These are phyloP conservation scores for Rhizopus microsporus DNA, from an alignment of 371 early-diverging fungal species.

Conservation along the genomic window DNA sequence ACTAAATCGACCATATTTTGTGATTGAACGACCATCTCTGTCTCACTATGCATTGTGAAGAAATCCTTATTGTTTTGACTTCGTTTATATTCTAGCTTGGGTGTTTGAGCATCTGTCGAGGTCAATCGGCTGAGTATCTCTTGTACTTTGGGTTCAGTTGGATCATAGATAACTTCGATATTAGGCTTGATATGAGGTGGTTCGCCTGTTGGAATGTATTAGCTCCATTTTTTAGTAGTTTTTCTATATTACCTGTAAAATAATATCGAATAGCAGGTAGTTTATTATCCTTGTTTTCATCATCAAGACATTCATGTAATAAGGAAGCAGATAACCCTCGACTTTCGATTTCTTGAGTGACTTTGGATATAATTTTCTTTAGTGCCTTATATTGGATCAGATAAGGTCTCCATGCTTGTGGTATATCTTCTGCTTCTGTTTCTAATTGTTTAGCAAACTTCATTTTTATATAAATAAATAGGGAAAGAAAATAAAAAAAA, in stretches of 20 bases:
- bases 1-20: conserved; percentile 1
- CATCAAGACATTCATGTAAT: conserved; percentile 47
- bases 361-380: conserved; percentile 64
- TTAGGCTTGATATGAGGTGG: conserved; percentile 45
- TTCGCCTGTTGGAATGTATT: conserved; percentile 27
- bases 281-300: conserved; percentile 27
- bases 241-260: conserved; percentile 47
- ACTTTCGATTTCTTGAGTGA: conserved; percentile 70
- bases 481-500: neutral
- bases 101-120: conserved; percentile 9
- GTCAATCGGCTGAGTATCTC: conserved; percentile 15
- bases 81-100: conserved; percentile 33
- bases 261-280: conserved; percentile 53
- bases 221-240: neutral
- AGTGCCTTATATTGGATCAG: conserved; percentile 68
- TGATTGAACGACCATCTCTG: neutral
- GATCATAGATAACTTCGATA: conserved; percentile 44
- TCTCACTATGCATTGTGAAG: conserved; percentile 26
- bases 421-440: conserved; percentile 64
- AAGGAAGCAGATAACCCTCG: conserved; percentile 54
- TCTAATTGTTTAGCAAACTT: conserved; percentile 78
- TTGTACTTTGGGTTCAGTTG: conserved; percentile 24
- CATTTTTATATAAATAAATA: conserved; percentile 38
- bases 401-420: conserved; percentile 70
- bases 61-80: conserved; percentile 43